Evolutionary conservation across 176 grass and related monocot species (phyloP).

Genomic region (Aegilops bicornis): DNA sequence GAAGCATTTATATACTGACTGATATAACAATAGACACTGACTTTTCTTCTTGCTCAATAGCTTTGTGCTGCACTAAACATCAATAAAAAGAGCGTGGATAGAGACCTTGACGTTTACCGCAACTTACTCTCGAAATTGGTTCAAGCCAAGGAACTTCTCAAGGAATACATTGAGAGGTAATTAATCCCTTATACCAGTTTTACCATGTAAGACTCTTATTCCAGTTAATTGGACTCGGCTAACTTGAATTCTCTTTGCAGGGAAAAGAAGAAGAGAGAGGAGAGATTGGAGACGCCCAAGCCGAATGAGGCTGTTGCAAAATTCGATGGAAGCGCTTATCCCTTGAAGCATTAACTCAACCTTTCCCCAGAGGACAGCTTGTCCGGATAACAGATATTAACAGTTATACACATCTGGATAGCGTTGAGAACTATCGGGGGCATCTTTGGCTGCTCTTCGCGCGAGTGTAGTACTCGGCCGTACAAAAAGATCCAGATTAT

Average conservation of each 20-base stretch:
- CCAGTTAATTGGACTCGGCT: neutral
- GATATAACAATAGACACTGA: conserved; percentile 11
- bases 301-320: conserved; percentile 77
- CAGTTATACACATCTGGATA: conserved; percentile 17
- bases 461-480: conserved; percentile 32
- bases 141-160: conserved; percentile 99
- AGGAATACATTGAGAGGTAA: conserved; percentile 96
- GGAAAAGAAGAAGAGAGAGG: conserved; percentile 99
- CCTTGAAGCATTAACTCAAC: conserved; percentile 55
- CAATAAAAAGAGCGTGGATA: conserved; percentile 95
- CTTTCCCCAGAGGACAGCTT: conserved; percentile 31
- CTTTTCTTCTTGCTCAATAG: conserved; percentile 51
- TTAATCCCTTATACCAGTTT: conserved; percentile 36
- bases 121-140: conserved; percentile 96
- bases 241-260: conserved; percentile 41
- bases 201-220: neutral
- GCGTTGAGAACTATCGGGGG: conserved; percentile 27
- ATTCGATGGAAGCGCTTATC: conserved; percentile 55
- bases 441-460: conserved; percentile 28
- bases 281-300: conserved; percentile 69
- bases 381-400: conserved; percentile 43
- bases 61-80: conserved; percentile 81
- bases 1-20: conserved; percentile 9
- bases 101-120: conserved; percentile 95
- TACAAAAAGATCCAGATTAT: conserved; percentile 48